Conservation (phyloP, 768 basidiomycete species). For the Crucibulum laeve region DNA sequence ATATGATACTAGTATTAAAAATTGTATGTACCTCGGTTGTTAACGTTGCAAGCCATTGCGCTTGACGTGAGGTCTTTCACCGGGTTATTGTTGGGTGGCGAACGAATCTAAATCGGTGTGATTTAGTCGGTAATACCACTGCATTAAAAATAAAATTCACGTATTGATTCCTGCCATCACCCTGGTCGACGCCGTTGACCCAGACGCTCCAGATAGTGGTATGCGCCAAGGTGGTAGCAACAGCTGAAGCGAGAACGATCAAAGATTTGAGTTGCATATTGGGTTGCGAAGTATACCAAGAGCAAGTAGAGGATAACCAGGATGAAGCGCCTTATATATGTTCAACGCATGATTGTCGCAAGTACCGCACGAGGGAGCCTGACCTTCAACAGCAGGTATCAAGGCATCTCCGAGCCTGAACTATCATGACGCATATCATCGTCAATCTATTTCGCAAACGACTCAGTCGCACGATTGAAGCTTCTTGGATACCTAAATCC, state of each 20-base stretch:
- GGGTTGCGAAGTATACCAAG: neutral
- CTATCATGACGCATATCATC: too few species aligned
- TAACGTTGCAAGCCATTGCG: constrained; percentile 4
- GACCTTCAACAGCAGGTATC: too few species aligned
- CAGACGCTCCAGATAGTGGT: constrained; percentile 7
- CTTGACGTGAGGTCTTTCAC: constrained; percentile 1
- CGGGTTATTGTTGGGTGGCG: constrained; percentile 2
- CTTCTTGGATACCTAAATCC: constrained; percentile 1
- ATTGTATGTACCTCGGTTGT: constrained; percentile 1
- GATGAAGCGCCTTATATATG: neutral
- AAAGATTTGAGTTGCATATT: constrained; percentile 1
- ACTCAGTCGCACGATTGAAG: neutral
- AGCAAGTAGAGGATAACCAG: too few species aligned
- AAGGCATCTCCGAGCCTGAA: too few species aligned
- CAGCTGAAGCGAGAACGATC: neutral
- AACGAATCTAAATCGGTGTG: neutral
- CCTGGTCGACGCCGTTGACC: constrained; percentile 8
- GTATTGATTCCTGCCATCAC: constrained; percentile 6
- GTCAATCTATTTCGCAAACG: too few species aligned
- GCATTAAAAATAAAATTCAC: neutral
- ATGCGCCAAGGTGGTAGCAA: constrained; percentile 1
- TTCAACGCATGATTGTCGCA: constrained; percentile 10
- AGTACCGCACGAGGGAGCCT: neutral
- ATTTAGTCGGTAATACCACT: neutral
- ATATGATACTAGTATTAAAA: neutral